These are phyloP conservation scores for Aspergillus carbonarius DNA, from an alignment of 2,329 filamentous ascomycete genomes.

Conservation along the genomic window DNA sequence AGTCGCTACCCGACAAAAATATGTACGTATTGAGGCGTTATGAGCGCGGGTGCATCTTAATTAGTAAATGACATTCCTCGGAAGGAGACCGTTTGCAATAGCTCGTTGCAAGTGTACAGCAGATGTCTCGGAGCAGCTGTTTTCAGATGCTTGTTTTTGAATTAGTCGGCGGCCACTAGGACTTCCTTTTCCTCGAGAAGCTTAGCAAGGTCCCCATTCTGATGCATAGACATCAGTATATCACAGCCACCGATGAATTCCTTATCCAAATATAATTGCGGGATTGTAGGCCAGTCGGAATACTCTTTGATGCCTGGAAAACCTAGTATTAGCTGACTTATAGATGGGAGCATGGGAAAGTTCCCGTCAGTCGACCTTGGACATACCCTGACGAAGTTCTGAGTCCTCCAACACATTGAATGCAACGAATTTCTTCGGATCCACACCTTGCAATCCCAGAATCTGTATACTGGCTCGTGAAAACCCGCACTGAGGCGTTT, in stretches of 20 bases:
- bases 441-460: constrained; percentile 88
- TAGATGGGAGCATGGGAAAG: neutral
- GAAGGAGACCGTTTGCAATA: neutral
- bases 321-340: constrained; percentile 4
- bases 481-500: constrained; percentile 95
- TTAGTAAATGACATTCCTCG: neutral
- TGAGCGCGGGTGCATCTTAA: neutral
- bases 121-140: neutral
- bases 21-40: neutral
- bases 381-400: constrained; percentile 75
- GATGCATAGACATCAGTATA: constrained; percentile 95
- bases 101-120: neutral
- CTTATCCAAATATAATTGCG: constrained; percentile 91
- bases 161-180: constrained; percentile 62
- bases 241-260: constrained; percentile 98
- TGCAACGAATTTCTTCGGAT: constrained; percentile 93
- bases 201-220: constrained; percentile 89
- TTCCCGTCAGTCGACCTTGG: neutral
- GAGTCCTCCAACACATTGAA: constrained; percentile 95
- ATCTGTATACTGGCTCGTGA: constrained; percentile 94
- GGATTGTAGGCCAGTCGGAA: constrained; percentile 98
- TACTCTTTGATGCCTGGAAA: constrained; percentile 91
- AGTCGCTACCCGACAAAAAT: too few species aligned
- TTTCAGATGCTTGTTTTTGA: neutral
- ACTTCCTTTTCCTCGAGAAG: constrained; percentile 89